A percentile compares a stretch with the other conserved stretches of the same genome.
Conservation (phyloP, 2,329 filamentous ascomycete species). For the Neopestalotiopsis sp. region DNA sequence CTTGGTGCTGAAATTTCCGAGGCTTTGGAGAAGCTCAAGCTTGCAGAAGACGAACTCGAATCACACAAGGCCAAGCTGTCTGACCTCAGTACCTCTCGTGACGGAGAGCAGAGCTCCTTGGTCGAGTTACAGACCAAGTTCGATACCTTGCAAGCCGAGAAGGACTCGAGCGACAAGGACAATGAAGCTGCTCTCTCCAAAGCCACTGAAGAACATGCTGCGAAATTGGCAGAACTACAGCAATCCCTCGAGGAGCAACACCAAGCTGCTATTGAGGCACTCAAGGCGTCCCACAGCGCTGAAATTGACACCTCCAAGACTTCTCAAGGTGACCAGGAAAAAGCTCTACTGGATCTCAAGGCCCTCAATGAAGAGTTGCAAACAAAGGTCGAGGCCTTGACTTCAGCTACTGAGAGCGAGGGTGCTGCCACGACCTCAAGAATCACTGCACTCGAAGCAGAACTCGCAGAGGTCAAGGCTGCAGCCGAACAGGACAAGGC, state of each 20-base stretch:
- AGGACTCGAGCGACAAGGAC: constrained; percentile 43
- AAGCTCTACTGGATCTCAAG: constrained; percentile 55
- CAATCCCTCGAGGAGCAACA: constrained; percentile 56
- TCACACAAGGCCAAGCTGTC: constrained; percentile 54
- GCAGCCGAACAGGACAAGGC: constrained; percentile 53
- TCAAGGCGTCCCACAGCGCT: constrained; percentile 59
- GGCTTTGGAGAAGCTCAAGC: constrained; percentile 54
- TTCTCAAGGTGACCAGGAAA: constrained; percentile 51
- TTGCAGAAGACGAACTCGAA: constrained; percentile 56
- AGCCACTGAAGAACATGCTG: constrained; percentile 52
- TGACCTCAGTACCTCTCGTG: constrained; percentile 54
- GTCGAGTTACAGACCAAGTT: constrained; percentile 55
- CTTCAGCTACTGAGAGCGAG: constrained; percentile 51
- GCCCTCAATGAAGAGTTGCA: constrained; percentile 57
- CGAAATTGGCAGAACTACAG: constrained; percentile 56
- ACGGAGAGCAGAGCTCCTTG: constrained; percentile 53
- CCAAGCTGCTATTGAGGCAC: constrained; percentile 49
- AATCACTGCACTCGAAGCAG: constrained; percentile 55
- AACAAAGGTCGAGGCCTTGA: constrained; percentile 59
- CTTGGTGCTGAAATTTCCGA: constrained; percentile 54
- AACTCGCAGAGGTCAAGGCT: constrained; percentile 55
- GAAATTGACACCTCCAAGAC: constrained; percentile 53
- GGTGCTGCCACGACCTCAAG: constrained; percentile 49
- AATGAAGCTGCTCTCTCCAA: constrained; percentile 41
- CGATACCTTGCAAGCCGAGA: constrained; percentile 48